Conservation (phyloP, 306 rosid genomes). For the Dicorynia guianensis region DNA sequence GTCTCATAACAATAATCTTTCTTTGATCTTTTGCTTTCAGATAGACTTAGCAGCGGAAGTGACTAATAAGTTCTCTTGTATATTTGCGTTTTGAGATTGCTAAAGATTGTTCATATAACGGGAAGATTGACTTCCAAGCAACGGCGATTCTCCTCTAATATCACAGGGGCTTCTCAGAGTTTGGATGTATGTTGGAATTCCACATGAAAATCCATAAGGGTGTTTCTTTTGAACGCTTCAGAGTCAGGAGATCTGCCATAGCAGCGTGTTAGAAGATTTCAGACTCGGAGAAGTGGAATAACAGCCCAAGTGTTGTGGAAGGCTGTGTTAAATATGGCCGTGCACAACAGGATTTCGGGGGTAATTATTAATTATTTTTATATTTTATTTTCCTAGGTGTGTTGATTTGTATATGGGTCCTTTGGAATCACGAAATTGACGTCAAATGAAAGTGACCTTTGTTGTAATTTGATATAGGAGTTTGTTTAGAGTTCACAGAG, state of each 20-base stretch:
- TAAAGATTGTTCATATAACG: slow-evolving; percentile 51
- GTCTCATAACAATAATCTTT: slow-evolving; percentile 33
- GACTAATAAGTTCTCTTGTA: slow-evolving; percentile 68
- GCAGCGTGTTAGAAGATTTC: slow-evolving; percentile 43
- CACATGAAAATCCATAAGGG: slow-evolving; percentile 48
- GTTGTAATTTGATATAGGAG: slow-evolving; percentile 63
- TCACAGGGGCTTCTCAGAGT: slow-evolving; percentile 52
- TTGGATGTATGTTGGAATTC: slow-evolving; percentile 53
- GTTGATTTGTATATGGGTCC: slow-evolving; percentile 54
- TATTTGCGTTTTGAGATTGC: slow-evolving; percentile 64
- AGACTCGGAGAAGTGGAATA: slow-evolving; percentile 44
- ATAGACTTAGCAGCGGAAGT: slow-evolving; percentile 85
- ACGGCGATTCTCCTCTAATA: slow-evolving; percentile 58
- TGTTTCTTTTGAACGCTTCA: slow-evolving; percentile 39
- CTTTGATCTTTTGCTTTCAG: slow-evolving; percentile 60
- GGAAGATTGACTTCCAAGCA: slow-evolving; percentile 54
- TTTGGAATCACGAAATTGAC: slow-evolving; percentile 58
- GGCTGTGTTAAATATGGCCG: slow-evolving; percentile 43
- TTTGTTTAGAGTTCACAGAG: slow-evolving; percentile 54
- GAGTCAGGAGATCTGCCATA: slow-evolving; percentile 34
- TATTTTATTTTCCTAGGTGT: slow-evolving; percentile 44
- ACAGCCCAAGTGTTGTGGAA: slow-evolving; percentile 40
- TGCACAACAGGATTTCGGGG: slow-evolving; percentile 44
- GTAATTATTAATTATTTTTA: slow-evolving; percentile 51
- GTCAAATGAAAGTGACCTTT: slow-evolving; percentile 46